phyloP scores from a whole-genome alignment of 139 green algal species.

The Micractinium sp. region DNA sequence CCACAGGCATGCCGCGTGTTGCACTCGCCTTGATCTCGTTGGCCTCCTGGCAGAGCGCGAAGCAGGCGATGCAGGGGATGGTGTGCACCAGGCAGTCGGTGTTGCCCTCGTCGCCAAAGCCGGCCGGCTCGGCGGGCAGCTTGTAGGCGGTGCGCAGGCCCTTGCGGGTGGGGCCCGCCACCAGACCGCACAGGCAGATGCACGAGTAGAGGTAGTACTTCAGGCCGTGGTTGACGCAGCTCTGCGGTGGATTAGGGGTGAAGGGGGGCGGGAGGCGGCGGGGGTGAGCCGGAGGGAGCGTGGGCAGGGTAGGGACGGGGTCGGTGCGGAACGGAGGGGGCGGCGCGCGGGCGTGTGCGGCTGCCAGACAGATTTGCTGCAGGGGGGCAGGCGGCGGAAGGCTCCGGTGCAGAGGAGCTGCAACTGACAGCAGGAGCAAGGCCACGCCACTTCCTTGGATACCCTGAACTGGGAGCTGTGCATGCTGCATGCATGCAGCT shows the following conservation, averaged over 20 bases:
- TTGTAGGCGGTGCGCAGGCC: neutral
- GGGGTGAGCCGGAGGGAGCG: neutral
- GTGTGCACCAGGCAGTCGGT: conserved; percentile 26
- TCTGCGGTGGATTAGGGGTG: neutral
- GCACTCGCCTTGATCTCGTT: conserved; percentile 20
- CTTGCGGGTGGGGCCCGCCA: conserved; percentile 27
- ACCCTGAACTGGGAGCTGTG: neutral
- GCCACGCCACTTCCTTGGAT: too few species aligned
- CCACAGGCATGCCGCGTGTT: neutral
- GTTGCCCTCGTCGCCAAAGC: conserved; percentile 21
- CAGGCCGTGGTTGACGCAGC: conserved; percentile 6
- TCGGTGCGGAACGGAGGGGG: too few species aligned
- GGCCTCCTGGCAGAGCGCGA: conserved; percentile 30
- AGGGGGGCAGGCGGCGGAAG: too few species aligned
- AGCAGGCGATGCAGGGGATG: conserved; percentile 28
- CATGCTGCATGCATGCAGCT: neutral
- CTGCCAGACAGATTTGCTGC: too few species aligned
- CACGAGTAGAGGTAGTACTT: conserved; percentile 34
- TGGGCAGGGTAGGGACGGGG: neutral
- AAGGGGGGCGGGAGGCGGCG: neutral
- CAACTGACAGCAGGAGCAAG: neutral
- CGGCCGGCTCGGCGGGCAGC: neutral
- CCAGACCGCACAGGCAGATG: conserved; percentile 26
- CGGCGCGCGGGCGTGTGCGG: too few species aligned
- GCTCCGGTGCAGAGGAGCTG: neutral